A percentile compares a stretch with the other conserved stretches of the same genome.
phyloP scores from a whole-genome alignment of 2,329 filamentous ascomycete genomes.

The Trematosphaeria pertusa region DNA sequence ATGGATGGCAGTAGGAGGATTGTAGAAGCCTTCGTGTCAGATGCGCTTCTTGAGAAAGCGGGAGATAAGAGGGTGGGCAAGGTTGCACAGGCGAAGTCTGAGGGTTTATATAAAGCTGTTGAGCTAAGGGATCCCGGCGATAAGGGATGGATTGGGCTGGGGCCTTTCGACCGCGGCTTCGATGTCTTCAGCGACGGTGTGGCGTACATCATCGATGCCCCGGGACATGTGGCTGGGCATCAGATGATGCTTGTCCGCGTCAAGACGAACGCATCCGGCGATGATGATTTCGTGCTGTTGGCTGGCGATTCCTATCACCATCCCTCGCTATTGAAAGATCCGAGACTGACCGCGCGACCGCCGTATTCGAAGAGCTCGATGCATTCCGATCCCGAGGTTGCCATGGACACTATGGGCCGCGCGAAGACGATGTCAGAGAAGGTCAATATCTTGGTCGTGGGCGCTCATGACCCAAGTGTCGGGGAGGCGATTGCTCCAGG shows the following conservation, averaged over 20 bases:
- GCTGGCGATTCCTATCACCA: constrained; percentile 45
- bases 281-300: constrained; percentile 35
- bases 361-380: constrained; percentile 36
- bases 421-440: constrained; percentile 28
- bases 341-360: constrained; percentile 34
- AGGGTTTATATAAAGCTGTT: constrained; percentile 38
- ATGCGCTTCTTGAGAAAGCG: constrained; percentile 33
- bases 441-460: constrained; percentile 39
- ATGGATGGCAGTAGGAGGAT: constrained; percentile 53
- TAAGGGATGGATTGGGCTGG: constrained; percentile 52
- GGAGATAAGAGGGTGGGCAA: constrained; percentile 34
- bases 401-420: constrained; percentile 35
- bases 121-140: constrained; percentile 34
- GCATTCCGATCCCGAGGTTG: constrained; percentile 36
- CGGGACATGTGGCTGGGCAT: constrained; percentile 62
- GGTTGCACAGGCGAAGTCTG: constrained; percentile 26
- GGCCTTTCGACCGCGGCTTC: constrained; percentile 52
- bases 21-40: constrained; percentile 34
- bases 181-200: constrained; percentile 59
- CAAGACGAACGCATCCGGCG: constrained; percentile 9
- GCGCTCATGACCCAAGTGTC: constrained; percentile 40
- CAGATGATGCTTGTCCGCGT: constrained; percentile 49
- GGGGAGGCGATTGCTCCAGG: constrained; percentile 28
- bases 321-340: constrained; percentile 33
- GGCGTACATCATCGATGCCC: constrained; percentile 58